Evolutionary conservation across 805 yeast species (phyloP).

Genomic region (Clavispora asparagi): DNA sequence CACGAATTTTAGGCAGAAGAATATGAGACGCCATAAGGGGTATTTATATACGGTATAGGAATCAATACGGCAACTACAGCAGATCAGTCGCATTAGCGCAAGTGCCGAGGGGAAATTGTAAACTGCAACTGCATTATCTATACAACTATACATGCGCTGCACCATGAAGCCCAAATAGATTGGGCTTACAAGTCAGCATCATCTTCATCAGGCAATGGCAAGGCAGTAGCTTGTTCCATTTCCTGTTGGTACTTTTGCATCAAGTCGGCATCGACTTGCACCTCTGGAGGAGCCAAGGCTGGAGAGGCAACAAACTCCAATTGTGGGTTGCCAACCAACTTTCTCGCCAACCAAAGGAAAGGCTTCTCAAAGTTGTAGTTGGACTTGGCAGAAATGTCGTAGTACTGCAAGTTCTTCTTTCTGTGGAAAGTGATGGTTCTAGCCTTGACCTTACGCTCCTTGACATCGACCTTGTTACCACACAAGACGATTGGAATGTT

Average conservation of each 20-base stretch:
- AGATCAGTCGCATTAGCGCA: not conserved
- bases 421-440: slow-evolving; percentile 99
- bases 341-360: slow-evolving; percentile 99
- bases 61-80: not conserved
- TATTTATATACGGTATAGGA: not conserved
- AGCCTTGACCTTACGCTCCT: slow-evolving; percentile 99
- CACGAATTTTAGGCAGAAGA: slow-evolving; percentile 5
- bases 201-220: slow-evolving; percentile 99
- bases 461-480: slow-evolving; percentile 99
- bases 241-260: slow-evolving; percentile 99
- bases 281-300: slow-evolving; percentile 99
- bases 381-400: slow-evolving; percentile 99
- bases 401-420: slow-evolving; percentile 99
- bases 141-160: slow-evolving; percentile 1
- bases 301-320: slow-evolving; percentile 99
- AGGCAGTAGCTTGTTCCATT: slow-evolving; percentile 98
- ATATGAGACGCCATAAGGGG: not conserved
- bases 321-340: slow-evolving; percentile 96
- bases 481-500: slow-evolving; percentile 98
- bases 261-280: slow-evolving; percentile 90
- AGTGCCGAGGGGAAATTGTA: not conserved
- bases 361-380: slow-evolving; percentile 99
- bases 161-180: not conserved
- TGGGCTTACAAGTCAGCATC: slow-evolving; percentile 88
- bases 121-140: slow-evolving; percentile 2